Base-by-base conservation (phyloP, 169 alveolate genomes). In the Plasmodium falciparum region DNA sequence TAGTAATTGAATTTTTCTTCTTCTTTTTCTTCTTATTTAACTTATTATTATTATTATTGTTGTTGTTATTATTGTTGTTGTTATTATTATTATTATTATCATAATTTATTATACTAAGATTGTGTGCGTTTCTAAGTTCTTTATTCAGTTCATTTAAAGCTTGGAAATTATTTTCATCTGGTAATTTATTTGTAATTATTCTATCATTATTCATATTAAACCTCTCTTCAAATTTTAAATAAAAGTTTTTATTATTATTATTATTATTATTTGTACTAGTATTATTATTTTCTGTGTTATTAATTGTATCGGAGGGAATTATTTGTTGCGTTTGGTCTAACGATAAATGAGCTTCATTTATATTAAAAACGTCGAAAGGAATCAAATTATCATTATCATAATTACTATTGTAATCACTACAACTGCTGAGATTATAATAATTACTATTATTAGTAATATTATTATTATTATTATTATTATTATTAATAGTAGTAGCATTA, bases 171-270 rank as follows among this genome's bases (percentile, higher is more conserved):
- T 70, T 50, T 13, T 13, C 29, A 24, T 45, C 24, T 12, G 66
- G 13, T 49, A 71, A 17, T 33, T 71, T 63, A 33, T 49, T 71
- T 13, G 24, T 50, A 47, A 20, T 11, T 26, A 71, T 20, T 12
- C 15, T 29, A 33, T 71, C 62, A 11, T 17, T 56, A 24, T 71
- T 63, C 17, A 71, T 17, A 56, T 47, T 24, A 39, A 63, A 9
- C 26, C 24, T 71, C 22, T 20, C 52, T 71, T 71, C 80, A 43
- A 71, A 6, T 71, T 71, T 49, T 45, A 71, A 56, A 26, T 56
- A 29, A 71, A 71, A 15, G 8, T 49, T 49, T 13, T n/a, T 29
- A 26, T 63, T 63, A 63, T 63, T 24, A 63, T 26, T 33, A 66
- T 39, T 72, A 72, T n/a, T 39, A 26, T 72, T 39, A 33, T 29